Conservation (phyloP, 495 filamentous ascomycete species). For the Talaromyces proteolyticus region DNA sequence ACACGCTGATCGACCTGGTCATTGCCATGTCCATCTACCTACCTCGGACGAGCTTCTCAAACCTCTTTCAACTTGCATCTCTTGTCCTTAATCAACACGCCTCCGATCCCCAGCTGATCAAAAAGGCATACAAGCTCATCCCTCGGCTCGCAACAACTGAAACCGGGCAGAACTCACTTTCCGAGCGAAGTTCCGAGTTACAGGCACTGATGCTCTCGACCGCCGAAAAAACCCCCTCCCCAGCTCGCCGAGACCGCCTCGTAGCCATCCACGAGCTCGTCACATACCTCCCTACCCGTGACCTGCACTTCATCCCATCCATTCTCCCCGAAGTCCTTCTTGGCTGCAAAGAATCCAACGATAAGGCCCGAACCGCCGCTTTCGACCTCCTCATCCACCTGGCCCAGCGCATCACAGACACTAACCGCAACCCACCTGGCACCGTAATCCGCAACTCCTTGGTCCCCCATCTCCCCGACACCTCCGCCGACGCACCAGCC, state of each 20-base stretch:
- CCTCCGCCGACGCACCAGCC: constrained; percentile 70
- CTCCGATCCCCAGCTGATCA: constrained; percentile 86
- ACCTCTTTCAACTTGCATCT: constrained; percentile 77
- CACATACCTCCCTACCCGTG: constrained; percentile 63
- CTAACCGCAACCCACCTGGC: constrained; percentile 50
- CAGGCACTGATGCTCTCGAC: constrained; percentile 72
- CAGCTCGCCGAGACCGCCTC: constrained; percentile 78
- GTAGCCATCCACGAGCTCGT: constrained; percentile 74
- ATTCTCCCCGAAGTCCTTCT: constrained; percentile 91
- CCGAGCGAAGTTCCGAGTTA: constrained; percentile 66
- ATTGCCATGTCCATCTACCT: constrained; percentile 94
- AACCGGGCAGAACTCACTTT: constrained; percentile 63
- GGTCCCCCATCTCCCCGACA: constrained; percentile 74
- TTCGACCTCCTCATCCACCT: constrained; percentile 89
- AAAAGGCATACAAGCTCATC: constrained; percentile 98
- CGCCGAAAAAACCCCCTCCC: constrained; percentile 73
- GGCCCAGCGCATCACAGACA: constrained; percentile 66
- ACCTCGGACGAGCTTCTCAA: constrained; percentile 71
- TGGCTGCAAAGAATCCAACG: constrained; percentile 93
- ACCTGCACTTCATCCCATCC: constrained; percentile 87
- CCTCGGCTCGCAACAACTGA: constrained; percentile 78
- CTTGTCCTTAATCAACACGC: constrained; percentile 62
- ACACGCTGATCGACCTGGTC: constrained; percentile 93
- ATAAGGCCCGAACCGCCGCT: constrained; percentile 79
- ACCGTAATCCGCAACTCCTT: constrained; percentile 75